Percentiles rank a stretch among this genome's conserved stretches.
Evolutionary conservation across 805 yeast genomes (phyloP).

Genomic region (Saturnispora besseyi): DNA sequence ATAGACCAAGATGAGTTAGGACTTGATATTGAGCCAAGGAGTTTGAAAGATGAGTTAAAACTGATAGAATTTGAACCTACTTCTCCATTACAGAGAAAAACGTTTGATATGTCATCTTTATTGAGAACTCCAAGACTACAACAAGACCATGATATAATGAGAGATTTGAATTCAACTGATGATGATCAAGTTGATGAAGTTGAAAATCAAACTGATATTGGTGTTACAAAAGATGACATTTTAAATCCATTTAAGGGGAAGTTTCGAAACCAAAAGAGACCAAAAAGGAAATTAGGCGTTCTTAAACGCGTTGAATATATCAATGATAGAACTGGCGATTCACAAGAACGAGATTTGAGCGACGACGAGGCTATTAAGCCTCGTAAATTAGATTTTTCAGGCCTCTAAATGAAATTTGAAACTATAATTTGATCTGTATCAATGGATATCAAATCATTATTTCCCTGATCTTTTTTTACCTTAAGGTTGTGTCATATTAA

Average conservation of each 20-base stretch:
- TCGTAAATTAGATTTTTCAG: conserved; percentile 29
- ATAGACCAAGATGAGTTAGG: conserved; percentile 26
- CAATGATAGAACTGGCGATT: conserved; percentile 28
- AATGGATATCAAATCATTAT: background rate
- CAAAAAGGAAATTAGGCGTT: background rate
- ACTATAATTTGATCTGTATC: background rate
- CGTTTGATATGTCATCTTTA: conserved; percentile 1
- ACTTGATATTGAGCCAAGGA: conserved; percentile 31
- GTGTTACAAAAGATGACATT: conserved; percentile 18
- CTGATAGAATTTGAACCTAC: background rate
- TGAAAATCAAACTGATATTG: conserved; percentile 11
- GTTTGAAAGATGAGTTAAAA: conserved; percentile 1
- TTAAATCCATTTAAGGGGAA: conserved; percentile 19
- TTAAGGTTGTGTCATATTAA: no score
- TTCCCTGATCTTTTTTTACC: no score
- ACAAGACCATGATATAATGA: conserved; percentile 2
- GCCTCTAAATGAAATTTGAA: background rate
- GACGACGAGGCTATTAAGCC: conserved; percentile 32
- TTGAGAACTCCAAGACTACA: conserved; percentile 8
- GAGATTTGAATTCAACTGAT: background rate
- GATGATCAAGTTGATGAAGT: background rate
- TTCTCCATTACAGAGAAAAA: background rate
- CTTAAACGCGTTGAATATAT: conserved; percentile 17
- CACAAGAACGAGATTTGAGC: conserved; percentile 23
- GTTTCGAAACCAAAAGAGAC: background rate